These are phyloP conservation scores for Aspergillus ostianus DNA, from an alignment of 495 filamentous ascomycete species.

Conservation along the genomic window DNA sequence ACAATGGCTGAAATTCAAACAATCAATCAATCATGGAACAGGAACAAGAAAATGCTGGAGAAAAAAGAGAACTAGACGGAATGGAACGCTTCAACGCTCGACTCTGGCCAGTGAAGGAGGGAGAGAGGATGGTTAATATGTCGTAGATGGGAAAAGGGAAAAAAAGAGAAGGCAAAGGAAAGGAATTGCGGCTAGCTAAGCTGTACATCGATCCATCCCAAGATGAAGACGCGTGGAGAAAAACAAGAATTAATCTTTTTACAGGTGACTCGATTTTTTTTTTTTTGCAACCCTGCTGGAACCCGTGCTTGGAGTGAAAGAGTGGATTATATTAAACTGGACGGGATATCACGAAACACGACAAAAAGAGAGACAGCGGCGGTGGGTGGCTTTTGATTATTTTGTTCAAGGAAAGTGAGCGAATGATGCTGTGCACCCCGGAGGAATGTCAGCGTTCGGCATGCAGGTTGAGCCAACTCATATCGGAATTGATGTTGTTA, in stretches of 20 bases:
- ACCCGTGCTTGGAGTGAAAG: constrained; percentile 6
- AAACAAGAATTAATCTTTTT: constrained; percentile 2
- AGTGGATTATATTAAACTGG: constrained; percentile 1
- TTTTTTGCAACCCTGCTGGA: neutral
- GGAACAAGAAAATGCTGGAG: constrained; percentile 3
- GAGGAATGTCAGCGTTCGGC: constrained; percentile 27
- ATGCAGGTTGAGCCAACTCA: constrained; percentile 74
- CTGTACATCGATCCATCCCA: constrained; percentile 13
- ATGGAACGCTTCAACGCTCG: constrained; percentile 13
- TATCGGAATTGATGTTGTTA: constrained; percentile 52
- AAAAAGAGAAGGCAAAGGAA: neutral
- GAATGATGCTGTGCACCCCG: neutral
- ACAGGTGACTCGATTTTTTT: neutral
- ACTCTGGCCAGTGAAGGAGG: constrained; percentile 9
- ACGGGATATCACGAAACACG: neutral
- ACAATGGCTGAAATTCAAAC: neutral
- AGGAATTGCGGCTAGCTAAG: constrained; percentile 10
- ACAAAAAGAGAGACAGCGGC: neutral
- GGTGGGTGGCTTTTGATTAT: neutral
- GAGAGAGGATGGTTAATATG: constrained; percentile 8
- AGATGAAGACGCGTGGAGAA: constrained; percentile 2
- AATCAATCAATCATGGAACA: neutral
- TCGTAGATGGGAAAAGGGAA: neutral
- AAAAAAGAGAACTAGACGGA: constrained; percentile 2
- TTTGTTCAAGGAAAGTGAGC: constrained; percentile 4